Evolutionary conservation across 352 stramenopile species (phyloP).

Genomic region (Phytophthora kernoviae): DNA sequence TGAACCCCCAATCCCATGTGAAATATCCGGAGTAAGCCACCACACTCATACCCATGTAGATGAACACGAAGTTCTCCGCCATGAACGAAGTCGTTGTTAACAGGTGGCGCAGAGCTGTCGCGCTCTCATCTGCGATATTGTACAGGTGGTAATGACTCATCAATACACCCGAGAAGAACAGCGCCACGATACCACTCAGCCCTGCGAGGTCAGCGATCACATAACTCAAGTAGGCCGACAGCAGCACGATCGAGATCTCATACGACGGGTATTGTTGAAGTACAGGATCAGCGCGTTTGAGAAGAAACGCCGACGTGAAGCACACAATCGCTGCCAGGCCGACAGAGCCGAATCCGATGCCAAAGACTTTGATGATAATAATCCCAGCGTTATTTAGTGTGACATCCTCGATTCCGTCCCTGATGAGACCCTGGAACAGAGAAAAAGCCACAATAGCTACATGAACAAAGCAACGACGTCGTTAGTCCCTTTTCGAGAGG

Average conservation of each 20-base stretch:
- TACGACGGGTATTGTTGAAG: conserved; percentile 83
- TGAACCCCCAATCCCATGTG: conserved; percentile 87
- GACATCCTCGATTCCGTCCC: conserved; percentile 65
- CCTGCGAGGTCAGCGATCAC: conserved; percentile 76
- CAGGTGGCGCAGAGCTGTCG: conserved; percentile 75
- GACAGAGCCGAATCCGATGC: conserved; percentile 83
- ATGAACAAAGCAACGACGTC: conserved; percentile 3
- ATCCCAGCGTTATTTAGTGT: conserved; percentile 76
- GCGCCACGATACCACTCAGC: conserved; percentile 92
- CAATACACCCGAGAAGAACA: conserved; percentile 93
- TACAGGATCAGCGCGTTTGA: conserved; percentile 76
- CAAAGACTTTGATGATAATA: conserved; percentile 82
- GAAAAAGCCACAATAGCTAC: conserved; percentile 85
- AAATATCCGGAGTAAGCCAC: conserved; percentile 81
- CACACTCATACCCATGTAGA: conserved; percentile 87
- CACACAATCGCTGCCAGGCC: conserved; percentile 73
- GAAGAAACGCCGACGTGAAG: conserved; percentile 78
- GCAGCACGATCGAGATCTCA: conserved; percentile 86
- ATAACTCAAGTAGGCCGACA: conserved; percentile 86
- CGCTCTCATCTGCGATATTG: conserved; percentile 81
- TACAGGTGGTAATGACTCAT: conserved; percentile 90
- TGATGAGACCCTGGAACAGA: conserved; percentile 85
- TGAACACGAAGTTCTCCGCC: conserved; percentile 89
- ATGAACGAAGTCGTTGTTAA: conserved; percentile 82
- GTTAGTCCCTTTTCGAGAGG: conserved; percentile 5